A percentile compares a stretch with the other conserved stretches of the same genome.
Evolutionary conservation across 2,329 filamentous ascomycete genomes (phyloP).

Genomic region (Botrytis byssoidea): DNA sequence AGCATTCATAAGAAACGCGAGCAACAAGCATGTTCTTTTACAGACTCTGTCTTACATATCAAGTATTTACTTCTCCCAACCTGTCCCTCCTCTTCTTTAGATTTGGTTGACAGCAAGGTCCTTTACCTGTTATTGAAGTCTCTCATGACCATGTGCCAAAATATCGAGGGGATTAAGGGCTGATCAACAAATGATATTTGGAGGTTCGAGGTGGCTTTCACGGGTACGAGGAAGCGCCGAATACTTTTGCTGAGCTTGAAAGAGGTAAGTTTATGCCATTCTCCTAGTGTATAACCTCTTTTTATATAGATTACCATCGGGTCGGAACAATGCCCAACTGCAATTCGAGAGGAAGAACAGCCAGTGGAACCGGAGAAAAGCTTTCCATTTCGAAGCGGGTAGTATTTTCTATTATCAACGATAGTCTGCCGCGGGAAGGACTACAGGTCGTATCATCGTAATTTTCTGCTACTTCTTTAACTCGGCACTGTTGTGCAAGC

Average conservation of each 20-base stretch:
- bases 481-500: background rate
- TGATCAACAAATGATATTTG: background rate
- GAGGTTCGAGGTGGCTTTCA: background rate
- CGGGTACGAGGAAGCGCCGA: background rate
- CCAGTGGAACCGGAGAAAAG: no score
- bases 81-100: background rate
- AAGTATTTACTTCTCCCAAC: background rate
- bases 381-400: background rate
- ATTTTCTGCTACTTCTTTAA: background rate
- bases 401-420: background rate
- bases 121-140: background rate
- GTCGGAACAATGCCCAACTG: background rate
- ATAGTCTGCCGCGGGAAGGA: background rate
- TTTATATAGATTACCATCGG: background rate
- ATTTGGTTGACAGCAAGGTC: background rate
- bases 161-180: rapidly evolving
- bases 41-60: background rate
- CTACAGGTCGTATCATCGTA: background rate
- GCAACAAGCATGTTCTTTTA: background rate
- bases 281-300: background rate
- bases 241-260: background rate
- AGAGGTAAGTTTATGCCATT: background rate
- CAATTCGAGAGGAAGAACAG: background rate
- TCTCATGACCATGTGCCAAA: background rate
- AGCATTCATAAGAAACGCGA: background rate